Evolutionary conservation across 1,284 basidiomycete species (phyloP), one percentile per base, ranked within the genome.

Genomic region (Cryptococcus hybrid): DNA sequence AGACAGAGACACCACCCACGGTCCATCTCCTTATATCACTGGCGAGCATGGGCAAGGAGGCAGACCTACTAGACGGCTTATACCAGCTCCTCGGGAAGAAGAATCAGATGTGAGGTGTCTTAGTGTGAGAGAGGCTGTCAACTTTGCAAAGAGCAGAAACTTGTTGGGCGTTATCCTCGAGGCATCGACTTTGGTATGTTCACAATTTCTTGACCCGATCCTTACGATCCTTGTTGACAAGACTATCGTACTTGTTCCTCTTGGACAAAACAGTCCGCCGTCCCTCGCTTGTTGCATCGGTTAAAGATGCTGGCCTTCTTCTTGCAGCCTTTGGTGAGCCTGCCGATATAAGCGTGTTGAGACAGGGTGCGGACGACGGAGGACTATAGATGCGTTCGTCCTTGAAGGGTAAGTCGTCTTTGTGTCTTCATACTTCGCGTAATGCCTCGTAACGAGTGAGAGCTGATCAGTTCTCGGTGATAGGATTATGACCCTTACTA

Each of bases 101-200:
- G 80, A 82, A 66, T 75, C 77, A 9, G 83, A 84, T 68, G 68
- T 80, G 52, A 65, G 83, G 34, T 88, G 77, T 80, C 82, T 74
- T 58, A 93, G 90, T 70, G 86, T 98, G 42, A 84, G 88, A 60
- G 88, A 92, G 62, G 93, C 93, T 13, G 92, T 98, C 56, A 90
- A 95, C 67, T 97, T 98, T 74, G 91, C 94, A 24, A 92, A 89
- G 74, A 82, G 83, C 57, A 98, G 97, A 78, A 99, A 99, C 76
- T 80, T 99, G 40, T 80, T 99, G 58, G 96, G 96, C 56, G 83
- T 99, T 52, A 87, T 96, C 73, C 84, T 96, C 51, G 90, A 97
- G 75, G 88, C 89, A n/a, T 85, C 88, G 43, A 82, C 96, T 59
- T 78, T 98, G 77, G 92, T 93, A 66, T 75, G 84, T 80, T 15